A percentile compares a stretch with the other conserved stretches of the same genome.
These are phyloP conservation scores for Quercus wislizeni DNA, from an alignment of 306 rosid genomes.

Conservation along the genomic window DNA sequence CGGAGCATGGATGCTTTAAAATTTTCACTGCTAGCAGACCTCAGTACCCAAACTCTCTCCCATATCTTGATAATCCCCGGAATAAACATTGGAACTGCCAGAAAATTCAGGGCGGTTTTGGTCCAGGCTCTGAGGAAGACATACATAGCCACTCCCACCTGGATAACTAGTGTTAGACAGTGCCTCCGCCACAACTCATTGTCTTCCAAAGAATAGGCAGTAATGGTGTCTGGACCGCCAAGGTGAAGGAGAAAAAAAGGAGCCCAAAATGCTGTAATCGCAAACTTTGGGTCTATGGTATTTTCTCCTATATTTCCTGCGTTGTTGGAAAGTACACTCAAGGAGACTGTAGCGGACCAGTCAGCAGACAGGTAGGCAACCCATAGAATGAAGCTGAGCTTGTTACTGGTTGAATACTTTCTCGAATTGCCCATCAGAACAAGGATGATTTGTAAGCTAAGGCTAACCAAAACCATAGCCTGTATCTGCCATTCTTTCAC, in stretches of 20 bases:
- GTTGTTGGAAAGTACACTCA: conserved; percentile 2
- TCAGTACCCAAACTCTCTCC: conserved; percentile 16
- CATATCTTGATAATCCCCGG: conserved; percentile 11
- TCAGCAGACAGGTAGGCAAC: conserved; percentile 18
- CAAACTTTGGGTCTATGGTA: background rate
- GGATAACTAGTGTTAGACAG: background rate
- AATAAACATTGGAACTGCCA: conserved; percentile 6
- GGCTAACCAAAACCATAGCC: conserved; percentile 1
- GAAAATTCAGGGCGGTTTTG: background rate
- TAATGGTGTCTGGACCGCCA: conserved; percentile 27
- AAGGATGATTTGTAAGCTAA: conserved; percentile 3
- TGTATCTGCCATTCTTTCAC: conserved; percentile 20
- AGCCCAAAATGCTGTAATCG: conserved; percentile 11
- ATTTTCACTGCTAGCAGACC: conserved; percentile 11
- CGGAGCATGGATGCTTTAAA: conserved; percentile 15
- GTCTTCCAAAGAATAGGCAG: conserved; percentile 21
- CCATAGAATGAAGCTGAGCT: background rate
- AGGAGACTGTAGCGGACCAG: background rate
- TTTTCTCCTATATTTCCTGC: background rate
- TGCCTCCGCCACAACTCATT: conserved; percentile 16
- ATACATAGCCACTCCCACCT: background rate
- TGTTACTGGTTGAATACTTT: background rate
- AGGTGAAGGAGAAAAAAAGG: conserved; percentile 28
- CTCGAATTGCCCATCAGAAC: conserved; percentile 2
- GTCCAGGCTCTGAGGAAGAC: background rate